A percentile compares a stretch with the other conserved stretches of the same genome.
Conservation (phyloP, 2,329 filamentous ascomycete species). For the Colletotrichum sp. region DNA sequence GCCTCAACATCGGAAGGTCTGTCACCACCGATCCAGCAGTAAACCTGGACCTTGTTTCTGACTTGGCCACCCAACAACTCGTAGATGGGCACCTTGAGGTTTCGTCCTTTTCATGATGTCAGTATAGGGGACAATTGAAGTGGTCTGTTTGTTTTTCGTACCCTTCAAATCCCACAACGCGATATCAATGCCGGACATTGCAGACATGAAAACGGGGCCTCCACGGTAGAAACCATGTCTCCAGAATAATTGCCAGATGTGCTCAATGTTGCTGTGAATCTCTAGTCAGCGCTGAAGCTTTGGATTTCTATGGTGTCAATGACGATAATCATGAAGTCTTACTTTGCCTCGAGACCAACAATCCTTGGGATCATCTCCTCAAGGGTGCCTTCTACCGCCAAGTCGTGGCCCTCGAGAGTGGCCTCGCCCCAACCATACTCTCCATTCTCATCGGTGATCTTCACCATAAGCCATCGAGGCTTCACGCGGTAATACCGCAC, state of each 20-base stretch:
- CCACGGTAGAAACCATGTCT: constrained; percentile 72
- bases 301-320: fast-evolving
- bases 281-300: background rate
- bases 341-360: constrained; percentile 68
- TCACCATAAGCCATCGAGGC: constrained; percentile 73
- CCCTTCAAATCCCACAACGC: constrained; percentile 73
- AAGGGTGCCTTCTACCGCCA: constrained; percentile 69
- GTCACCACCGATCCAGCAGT: constrained; percentile 74
- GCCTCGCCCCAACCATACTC: constrained; percentile 70
- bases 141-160: constrained; percentile 18
- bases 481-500: constrained; percentile 72
- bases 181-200: constrained; percentile 74
- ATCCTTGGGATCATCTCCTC: constrained; percentile 64
- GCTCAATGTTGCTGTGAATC: constrained; percentile 65
- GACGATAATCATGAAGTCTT: constrained; percentile 13
- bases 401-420: constrained; percentile 68
- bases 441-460: constrained; percentile 65
- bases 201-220: constrained; percentile 75
- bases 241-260: constrained; percentile 73
- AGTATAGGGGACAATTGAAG: background rate
- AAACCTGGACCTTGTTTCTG: constrained; percentile 67
- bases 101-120: constrained; percentile 4
- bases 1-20: constrained; percentile 65
- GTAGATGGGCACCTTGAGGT: constrained; percentile 60
- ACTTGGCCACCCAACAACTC: constrained; percentile 72